Evolutionary conservation across 2,329 filamentous ascomycete species (phyloP).

Genomic region (Ambrosiella beaveri): DNA sequence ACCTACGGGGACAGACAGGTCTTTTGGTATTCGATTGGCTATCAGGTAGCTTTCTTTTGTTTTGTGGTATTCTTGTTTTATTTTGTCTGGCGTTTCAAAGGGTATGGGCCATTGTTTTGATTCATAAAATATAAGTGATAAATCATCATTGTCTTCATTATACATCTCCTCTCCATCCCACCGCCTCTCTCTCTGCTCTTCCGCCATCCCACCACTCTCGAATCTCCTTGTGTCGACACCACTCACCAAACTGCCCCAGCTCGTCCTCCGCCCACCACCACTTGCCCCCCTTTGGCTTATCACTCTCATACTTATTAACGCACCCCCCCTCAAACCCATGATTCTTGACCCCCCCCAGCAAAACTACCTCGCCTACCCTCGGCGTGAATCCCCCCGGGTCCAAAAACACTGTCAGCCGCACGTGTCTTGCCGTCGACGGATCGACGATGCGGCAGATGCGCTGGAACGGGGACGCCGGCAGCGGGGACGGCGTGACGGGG

Average conservation of each 20-base stretch:
- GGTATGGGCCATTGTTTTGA: background rate
- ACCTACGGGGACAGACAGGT: background rate
- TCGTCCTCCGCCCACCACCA: constrained; percentile 35
- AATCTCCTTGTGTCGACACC: constrained; percentile 32
- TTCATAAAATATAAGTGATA: background rate
- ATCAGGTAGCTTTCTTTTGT: no score
- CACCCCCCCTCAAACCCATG: constrained; percentile 34
- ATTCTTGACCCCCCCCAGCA: constrained; percentile 40
- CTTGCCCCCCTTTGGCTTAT: constrained; percentile 20
- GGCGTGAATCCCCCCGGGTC: constrained; percentile 33
- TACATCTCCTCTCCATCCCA: background rate
- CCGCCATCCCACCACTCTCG: constrained; percentile 26
- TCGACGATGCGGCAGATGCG: constrained; percentile 34
- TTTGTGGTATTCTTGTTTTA: no score
- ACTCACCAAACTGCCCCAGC: constrained; percentile 24
- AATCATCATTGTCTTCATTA: background rate
- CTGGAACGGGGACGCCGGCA: constrained; percentile 31
- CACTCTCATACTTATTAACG: constrained; percentile 28
- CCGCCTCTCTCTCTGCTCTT: background rate
- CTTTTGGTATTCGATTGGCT: background rate
- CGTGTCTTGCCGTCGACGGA: constrained; percentile 33
- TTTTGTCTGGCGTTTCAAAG: no score
- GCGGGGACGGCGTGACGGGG: constrained; percentile 29
- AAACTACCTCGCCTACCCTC: constrained; percentile 28
- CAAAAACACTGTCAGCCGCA: constrained; percentile 37